Evolutionary conservation across 139 green algal genomes (phyloP), one percentile per base, ranked within the genome.

Genomic region (Marvania coccoides): DNA sequence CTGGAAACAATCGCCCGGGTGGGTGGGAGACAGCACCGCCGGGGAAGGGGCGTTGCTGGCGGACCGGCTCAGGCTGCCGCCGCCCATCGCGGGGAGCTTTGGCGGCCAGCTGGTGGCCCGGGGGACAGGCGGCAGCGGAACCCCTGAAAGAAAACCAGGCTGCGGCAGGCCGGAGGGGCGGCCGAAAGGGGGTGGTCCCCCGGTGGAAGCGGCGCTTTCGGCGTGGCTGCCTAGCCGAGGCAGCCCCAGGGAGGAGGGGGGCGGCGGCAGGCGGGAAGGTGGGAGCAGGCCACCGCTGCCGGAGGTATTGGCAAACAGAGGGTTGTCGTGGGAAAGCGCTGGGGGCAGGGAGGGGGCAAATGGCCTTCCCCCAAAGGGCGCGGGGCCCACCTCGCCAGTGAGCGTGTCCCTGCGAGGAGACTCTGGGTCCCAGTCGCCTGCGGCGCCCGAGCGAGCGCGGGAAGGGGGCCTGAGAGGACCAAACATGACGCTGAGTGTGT

Each of bases 381-480:
- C 33, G 14, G 57, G 57, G 14, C 57, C 57, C n/a, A 55, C 19
- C 0, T 23, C 33, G 0, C 57, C 57, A 19, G 57, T 64, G 12
- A 47, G 15, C 29, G n/a, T 58, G 26, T 64, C 31, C n/a, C 23
- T 37, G 19, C 57, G 30, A 15, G 57, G 57, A 51, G 57, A 64
- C 24, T 64, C 57, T 5, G 57, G 57, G 57, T 64, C 57, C n/a
- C 33, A 64, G 48, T 64, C 57, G 8, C 57, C 57, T 12, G 26
- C 23, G 8, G 57, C 57, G 19, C 6, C 12, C 47, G 42, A 51
- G 19, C 19, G 19, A 51, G 42, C 19, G 19, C 42, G 19, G 19
- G 19, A 51, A 51, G 42, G 42, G 42, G 42, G 42, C n/a, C n/a
- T n/a, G n/a, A n/a, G n/a, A n/a, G n/a, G n/a, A n/a, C n/a, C n/a